Percentiles rank a stretch among this genome's conserved stretches.
Evolutionary conservation across 2,329 filamentous ascomycete genomes (phyloP).

Genomic region (Cladorrhinum sp.): DNA sequence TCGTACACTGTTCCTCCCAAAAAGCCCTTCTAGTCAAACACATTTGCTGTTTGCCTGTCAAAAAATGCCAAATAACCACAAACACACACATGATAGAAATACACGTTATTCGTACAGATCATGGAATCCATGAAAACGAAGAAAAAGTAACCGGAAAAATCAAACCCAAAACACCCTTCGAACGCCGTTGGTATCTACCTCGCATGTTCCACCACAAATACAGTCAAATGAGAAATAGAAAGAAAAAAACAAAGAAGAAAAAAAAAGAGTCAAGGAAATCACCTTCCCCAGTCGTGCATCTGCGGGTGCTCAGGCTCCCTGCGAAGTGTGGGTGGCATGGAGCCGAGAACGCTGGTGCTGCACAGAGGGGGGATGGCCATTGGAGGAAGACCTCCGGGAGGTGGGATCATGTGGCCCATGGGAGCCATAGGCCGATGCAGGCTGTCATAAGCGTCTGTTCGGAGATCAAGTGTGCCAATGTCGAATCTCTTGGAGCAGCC

Average conservation of each 20-base stretch:
- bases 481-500: constrained; percentile 69
- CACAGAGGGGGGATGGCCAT: constrained; percentile 31
- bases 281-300: constrained; percentile 26
- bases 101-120: constrained; percentile 23
- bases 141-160: neutral
- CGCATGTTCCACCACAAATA: constrained; percentile 14
- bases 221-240: constrained; percentile 11
- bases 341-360: constrained; percentile 23
- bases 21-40: neutral
- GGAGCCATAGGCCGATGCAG: constrained; percentile 24
- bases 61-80: constrained; percentile 1
- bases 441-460: constrained; percentile 33
- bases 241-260: constrained; percentile 4
- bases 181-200: constrained; percentile 21
- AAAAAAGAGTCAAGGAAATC: constrained; percentile 12
- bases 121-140: constrained; percentile 3
- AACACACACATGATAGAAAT: constrained; percentile 14
- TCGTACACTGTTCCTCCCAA: constrained; percentile 1
- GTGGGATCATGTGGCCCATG: constrained; percentile 25
- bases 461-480: constrained; percentile 50
- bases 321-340: constrained; percentile 26
- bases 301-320: constrained; percentile 21
- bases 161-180: constrained; percentile 6
- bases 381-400: constrained; percentile 29
- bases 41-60: neutral